Percentiles rank a stretch among this genome's conserved stretches.
Evolutionary conservation across 305 asterid genomes (phyloP).

Genomic region (Solanum hybrid): DNA sequence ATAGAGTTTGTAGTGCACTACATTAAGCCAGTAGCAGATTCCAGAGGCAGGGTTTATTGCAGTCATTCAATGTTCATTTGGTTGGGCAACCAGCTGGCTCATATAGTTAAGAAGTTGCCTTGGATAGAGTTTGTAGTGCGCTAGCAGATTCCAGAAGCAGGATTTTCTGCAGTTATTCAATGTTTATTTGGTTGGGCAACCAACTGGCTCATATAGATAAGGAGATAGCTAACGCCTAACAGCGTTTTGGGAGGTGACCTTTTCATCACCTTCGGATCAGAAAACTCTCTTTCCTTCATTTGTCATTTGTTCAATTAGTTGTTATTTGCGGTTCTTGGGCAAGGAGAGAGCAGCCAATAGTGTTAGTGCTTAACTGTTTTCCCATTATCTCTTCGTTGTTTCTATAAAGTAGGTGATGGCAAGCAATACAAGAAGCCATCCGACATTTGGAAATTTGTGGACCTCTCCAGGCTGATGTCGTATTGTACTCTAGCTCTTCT

Average conservation of each 20-base stretch:
- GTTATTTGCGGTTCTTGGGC: conserved; percentile 24
- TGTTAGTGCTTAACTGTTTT: conserved; percentile 22
- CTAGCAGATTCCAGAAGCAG: conserved; percentile 18
- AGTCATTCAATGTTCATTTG: conserved; percentile 9
- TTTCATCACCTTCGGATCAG: conserved; percentile 25
- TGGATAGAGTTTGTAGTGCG: conserved; percentile 30
- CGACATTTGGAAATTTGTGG: conserved; percentile 22
- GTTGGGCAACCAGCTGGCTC: conserved; percentile 9
- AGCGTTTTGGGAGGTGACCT: conserved; percentile 39
- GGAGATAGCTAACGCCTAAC: conserved; percentile 18
- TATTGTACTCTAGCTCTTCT: conserved; percentile 23
- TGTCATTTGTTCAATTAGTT: conserved; percentile 24
- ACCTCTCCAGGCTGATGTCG: conserved; percentile 23
- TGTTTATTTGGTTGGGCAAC: conserved; percentile 7
- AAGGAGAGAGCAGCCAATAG: conserved; percentile 24
- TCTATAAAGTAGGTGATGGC: conserved; percentile 27
- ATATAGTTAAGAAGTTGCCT: conserved; percentile 21
- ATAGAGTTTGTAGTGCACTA: conserved; percentile 26
- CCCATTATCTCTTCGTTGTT: conserved; percentile 6
- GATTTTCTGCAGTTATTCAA: conserved; percentile 11
- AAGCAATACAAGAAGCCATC: conserved; percentile 14
- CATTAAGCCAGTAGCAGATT: conserved; percentile 19
- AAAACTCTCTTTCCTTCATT: conserved; percentile 17
- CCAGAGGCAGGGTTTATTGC: conserved; percentile 11
- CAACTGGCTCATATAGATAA: conserved; percentile 9